These are phyloP conservation scores for Porcisia deanei DNA, from an alignment of 208 protist genomes.

Conservation along the genomic window DNA sequence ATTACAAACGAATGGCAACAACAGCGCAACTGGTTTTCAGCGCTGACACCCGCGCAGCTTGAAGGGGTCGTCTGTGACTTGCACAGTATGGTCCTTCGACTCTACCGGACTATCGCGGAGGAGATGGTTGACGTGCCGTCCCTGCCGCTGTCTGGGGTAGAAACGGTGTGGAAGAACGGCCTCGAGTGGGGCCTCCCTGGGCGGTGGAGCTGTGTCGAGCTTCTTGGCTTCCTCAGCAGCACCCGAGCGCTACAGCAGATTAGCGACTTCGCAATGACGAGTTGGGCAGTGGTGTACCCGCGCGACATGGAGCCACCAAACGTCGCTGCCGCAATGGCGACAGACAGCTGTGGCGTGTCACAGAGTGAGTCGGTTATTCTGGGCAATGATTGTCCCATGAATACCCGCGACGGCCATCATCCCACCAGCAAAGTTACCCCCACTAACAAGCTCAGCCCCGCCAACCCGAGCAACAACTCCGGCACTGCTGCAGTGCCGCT, in stretches of 20 bases:
- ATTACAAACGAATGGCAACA: neutral
- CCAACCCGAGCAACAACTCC: neutral
- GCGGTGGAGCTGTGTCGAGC: constrained; percentile 34
- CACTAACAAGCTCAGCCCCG: neutral
- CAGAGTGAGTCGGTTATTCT: neutral
- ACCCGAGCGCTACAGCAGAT: constrained; percentile 49
- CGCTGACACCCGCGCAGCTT: constrained; percentile 15
- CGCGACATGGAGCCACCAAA: constrained; percentile 16
- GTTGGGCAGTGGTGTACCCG: constrained; percentile 39
- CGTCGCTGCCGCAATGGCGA: constrained; percentile 10
- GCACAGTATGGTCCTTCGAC: constrained; percentile 13
- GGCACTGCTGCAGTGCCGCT: constrained; percentile 8
- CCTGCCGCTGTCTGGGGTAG: neutral
- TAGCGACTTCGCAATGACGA: constrained; percentile 50
- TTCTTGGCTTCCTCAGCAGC: constrained; percentile 42
- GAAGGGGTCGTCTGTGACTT: constrained; percentile 17
- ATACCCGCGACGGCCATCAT: neutral
- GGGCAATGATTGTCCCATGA: constrained; percentile 9
- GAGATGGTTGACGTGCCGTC: constrained; percentile 9
- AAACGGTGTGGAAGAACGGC: constrained; percentile 4
- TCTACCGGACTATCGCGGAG: constrained; percentile 13
- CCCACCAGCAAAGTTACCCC: neutral
- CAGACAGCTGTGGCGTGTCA: neutral
- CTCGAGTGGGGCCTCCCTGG: constrained; percentile 7
- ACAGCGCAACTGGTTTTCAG: constrained; percentile 18